A percentile compares a stretch with the other conserved stretches of the same genome.
Evolutionary conservation across 371 early-diverging fungal genomes (phyloP).

Genomic region (Syncephalastrum sp.): DNA sequence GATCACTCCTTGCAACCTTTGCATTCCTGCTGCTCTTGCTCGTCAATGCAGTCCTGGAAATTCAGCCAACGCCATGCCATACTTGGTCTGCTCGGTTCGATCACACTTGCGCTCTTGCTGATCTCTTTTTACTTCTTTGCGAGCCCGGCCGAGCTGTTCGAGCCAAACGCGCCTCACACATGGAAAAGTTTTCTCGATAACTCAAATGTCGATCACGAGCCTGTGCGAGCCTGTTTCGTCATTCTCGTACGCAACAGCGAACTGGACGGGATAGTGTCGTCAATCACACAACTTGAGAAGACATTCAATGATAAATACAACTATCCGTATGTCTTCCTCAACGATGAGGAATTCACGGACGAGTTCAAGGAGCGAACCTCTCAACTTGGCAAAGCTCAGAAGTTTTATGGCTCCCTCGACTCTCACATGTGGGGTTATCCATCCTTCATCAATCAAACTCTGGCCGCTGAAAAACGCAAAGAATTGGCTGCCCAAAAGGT

Average conservation of each 20-base stretch:
- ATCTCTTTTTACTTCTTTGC: too few relatives aligned
- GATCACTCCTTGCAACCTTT: too few relatives aligned
- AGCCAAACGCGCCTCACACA: too few relatives aligned
- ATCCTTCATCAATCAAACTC: conserved; percentile 69
- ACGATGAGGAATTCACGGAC: conserved; percentile 79
- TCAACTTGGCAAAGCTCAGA: conserved; percentile 56
- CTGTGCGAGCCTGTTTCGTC: conserved; percentile 52
- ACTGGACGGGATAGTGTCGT: conserved; percentile 61
- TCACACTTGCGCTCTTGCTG: too few relatives aligned
- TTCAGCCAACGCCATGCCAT: too few relatives aligned
- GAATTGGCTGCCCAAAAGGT: conserved; percentile 58
- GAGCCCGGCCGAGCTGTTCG: too few relatives aligned
- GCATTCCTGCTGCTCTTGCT: too few relatives aligned
- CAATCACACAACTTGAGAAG: conserved; percentile 77
- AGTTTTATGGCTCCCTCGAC: conserved; percentile 52
- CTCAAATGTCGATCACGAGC: conserved; percentile 8
- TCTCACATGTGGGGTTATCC: conserved; percentile 80
- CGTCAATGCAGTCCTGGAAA: too few relatives aligned
- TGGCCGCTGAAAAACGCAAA: conserved; percentile 58
- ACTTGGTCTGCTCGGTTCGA: too few relatives aligned
- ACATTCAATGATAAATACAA: conserved; percentile 80
- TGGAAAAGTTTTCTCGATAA: too few relatives aligned
- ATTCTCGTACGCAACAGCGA: conserved; percentile 79
- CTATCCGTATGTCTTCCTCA: conserved; percentile 92
- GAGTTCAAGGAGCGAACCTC: conserved; percentile 64